Percentiles rank a stretch among this genome's conserved stretches.
phyloP scores from a whole-genome alignment of 495 filamentous ascomycete species.

The Ramalina peruviana region DNA sequence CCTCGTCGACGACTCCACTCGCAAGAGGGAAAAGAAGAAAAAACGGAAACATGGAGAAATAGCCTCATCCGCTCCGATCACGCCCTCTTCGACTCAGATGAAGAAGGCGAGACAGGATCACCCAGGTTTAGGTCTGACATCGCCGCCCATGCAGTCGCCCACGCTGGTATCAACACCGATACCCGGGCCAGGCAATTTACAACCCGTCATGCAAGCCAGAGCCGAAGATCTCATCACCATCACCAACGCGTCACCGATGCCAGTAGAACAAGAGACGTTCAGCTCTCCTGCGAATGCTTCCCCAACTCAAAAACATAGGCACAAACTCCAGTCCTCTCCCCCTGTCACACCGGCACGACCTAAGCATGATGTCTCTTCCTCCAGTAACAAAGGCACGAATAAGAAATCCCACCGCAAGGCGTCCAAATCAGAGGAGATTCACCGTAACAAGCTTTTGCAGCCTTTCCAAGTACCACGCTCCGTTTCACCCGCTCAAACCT shows the following conservation, averaged over 20 bases:
- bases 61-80: not conserved
- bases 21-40: not conserved
- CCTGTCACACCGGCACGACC: not conserved
- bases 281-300: not conserved
- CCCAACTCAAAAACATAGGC: too few species aligned
- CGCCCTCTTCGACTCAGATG: not conserved
- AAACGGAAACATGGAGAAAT: not conserved
- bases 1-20: too few species aligned
- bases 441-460: not conserved
- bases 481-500: not conserved
- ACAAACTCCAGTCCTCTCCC: too few species aligned
- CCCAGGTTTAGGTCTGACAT: not conserved
- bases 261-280: not conserved
- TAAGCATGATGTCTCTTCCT: not conserved
- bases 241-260: not conserved
- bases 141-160: too few species aligned
- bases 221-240: not conserved
- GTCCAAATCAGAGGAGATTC: conserved; percentile 4
- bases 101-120: not conserved
- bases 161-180: not conserved
- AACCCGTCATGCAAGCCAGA: too few species aligned
- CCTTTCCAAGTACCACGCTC: not conserved
- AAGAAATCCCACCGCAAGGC: not conserved
- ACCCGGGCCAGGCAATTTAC: too few species aligned
- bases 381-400: not conserved